Evolutionary conservation across 1,139 yeast species (phyloP).

Genomic region (Yamadazyma trypodendri): DNA sequence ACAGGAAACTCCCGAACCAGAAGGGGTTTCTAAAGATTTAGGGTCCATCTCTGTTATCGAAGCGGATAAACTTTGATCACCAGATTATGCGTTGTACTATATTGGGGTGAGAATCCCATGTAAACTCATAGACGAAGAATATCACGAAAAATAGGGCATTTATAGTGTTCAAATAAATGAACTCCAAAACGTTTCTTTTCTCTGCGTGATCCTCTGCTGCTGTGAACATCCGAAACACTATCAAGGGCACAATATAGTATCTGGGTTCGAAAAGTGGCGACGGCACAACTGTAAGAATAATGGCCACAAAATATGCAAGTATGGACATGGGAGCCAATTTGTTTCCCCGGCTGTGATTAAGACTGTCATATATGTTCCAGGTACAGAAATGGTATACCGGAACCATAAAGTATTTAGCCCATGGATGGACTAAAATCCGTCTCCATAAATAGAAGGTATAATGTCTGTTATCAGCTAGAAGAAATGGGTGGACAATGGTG

Average conservation of each 20-base stretch:
- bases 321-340: slow-evolving; percentile 32
- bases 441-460: slow-evolving; percentile 84
- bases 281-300: slow-evolving; percentile 67
- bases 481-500: slow-evolving; percentile 83
- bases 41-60: neutral
- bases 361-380: slow-evolving; percentile 40
- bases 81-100: slow-evolving; percentile 80
- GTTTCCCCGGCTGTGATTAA: slow-evolving; percentile 12
- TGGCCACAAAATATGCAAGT: slow-evolving; percentile 51
- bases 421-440: slow-evolving; percentile 47
- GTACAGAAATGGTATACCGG: slow-evolving; percentile 74
- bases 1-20: too few species aligned
- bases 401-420: slow-evolving; percentile 45
- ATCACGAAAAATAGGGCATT: slow-evolving; percentile 52
- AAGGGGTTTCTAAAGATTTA: neutral
- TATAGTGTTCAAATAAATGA: slow-evolving; percentile 57
- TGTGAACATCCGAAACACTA: slow-evolving; percentile 66
- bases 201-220: slow-evolving; percentile 33
- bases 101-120: slow-evolving; percentile 63
- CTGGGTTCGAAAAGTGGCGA: slow-evolving; percentile 94
- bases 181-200: slow-evolving; percentile 50
- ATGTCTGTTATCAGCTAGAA: slow-evolving; percentile 93
- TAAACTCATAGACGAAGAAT: slow-evolving; percentile 62
- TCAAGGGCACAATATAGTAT: slow-evolving; percentile 79
- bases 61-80: slow-evolving; percentile 35